Percentiles rank a stretch among this genome's conserved stretches.
Evolutionary conservation across 2,329 filamentous ascomycete genomes (phyloP).

Genomic region (Exophiala aquamarina): DNA sequence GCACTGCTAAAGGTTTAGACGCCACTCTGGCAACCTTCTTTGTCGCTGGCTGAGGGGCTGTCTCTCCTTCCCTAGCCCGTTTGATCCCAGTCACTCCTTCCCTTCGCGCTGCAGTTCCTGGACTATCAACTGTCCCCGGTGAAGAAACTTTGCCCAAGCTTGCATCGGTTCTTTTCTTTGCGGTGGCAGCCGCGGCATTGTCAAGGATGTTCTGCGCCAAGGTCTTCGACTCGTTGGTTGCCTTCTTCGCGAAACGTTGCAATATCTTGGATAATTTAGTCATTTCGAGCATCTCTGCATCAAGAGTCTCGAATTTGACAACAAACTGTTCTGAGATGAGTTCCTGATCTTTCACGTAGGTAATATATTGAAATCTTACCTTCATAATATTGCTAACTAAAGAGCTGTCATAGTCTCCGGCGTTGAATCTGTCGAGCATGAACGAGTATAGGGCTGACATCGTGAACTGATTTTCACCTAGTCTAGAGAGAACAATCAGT

Average conservation of each 20-base stretch:
- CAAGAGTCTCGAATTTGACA: constrained; percentile 56
- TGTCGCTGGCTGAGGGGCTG: constrained; percentile 32
- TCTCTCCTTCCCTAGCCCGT: constrained; percentile 17
- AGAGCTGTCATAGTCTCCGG: constrained; percentile 46
- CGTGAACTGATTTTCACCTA: constrained; percentile 50
- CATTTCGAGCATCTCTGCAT: constrained; percentile 58
- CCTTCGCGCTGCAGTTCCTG: constrained; percentile 12
- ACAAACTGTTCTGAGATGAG: constrained; percentile 44
- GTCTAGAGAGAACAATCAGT: constrained; percentile 39
- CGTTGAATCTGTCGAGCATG: constrained; percentile 49
- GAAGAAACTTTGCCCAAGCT: constrained; percentile 36
- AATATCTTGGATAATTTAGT: constrained; percentile 61
- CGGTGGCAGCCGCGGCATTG: constrained; percentile 44
- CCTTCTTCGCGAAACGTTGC: constrained; percentile 58
- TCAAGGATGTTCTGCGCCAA: constrained; percentile 56
- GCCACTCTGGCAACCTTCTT: constrained; percentile 40
- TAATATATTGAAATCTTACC: constrained; percentile 37
- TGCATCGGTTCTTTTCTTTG: constrained; percentile 44
- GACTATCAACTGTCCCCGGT: constrained; percentile 20
- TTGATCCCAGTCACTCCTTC: constrained; percentile 15
- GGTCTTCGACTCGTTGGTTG: constrained; percentile 55
- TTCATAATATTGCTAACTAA: constrained; percentile 46
- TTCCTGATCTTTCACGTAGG: constrained; percentile 11
- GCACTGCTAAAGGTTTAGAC: constrained; percentile 31
- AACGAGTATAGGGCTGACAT: constrained; percentile 50